A percentile compares a stretch with the other conserved stretches of the same genome.
These are phyloP conservation scores for Globisporangium ultimum DNA, from an alignment of 352 stramenopile genomes.

Conservation along the genomic window DNA sequence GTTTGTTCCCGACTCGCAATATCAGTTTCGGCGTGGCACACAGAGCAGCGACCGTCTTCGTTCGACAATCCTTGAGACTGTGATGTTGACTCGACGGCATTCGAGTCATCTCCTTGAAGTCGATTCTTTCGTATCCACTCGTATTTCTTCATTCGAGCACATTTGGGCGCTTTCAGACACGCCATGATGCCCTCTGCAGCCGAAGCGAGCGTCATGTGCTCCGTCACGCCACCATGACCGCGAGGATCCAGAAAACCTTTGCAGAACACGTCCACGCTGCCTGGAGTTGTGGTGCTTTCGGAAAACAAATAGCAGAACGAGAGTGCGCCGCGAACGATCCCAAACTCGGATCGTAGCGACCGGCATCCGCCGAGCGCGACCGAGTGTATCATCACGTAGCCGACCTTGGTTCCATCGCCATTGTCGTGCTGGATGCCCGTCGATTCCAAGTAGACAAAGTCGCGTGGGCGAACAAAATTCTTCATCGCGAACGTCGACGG, in stretches of 20 bases:
- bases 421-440: conserved; percentile 14
- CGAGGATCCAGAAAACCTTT: conserved; percentile 35
- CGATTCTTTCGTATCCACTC: conserved; percentile 23
- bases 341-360: conserved; percentile 12
- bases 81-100: not conserved
- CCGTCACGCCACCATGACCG: conserved; percentile 20
- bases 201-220: conserved; percentile 16
- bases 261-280: conserved; percentile 27
- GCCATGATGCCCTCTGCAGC: conserved; percentile 24
- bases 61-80: not conserved
- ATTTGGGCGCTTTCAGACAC: conserved; percentile 12
- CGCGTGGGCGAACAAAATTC: conserved; percentile 19
- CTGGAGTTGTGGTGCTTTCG: conserved; percentile 7
- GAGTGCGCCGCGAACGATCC: conserved; percentile 27
- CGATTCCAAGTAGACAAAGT: conserved; percentile 30
- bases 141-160: conserved; percentile 24
- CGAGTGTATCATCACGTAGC: conserved; percentile 32
- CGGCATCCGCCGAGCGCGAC: conserved; percentile 22
- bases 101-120: no score
- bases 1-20: not conserved
- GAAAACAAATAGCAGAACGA: conserved; percentile 35
- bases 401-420: conserved; percentile 8
- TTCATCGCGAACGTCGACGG: conserved; percentile 14
- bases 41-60: conserved; percentile 4
- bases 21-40: conserved; percentile 9